Conservation (phyloP, 2,329 filamentous ascomycete genomes). For the Aspergillus sp. region DNA sequence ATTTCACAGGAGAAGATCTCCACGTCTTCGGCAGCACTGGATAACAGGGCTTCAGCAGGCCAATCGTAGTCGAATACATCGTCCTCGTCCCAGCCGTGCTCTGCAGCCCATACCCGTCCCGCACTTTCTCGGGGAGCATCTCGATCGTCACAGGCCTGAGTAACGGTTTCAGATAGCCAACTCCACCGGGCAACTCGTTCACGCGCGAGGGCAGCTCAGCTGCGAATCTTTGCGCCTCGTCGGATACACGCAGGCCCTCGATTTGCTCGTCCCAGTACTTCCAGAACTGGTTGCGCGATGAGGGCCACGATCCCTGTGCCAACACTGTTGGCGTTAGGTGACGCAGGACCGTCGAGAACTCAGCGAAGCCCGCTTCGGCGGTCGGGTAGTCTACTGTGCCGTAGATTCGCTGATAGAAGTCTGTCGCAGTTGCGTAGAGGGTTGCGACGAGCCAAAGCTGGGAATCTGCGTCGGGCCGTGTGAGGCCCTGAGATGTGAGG, state of each 20-base stretch:
- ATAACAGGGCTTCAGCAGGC: constrained; percentile 33
- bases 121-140: constrained; percentile 34
- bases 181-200: constrained; percentile 29
- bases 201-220: constrained; percentile 26
- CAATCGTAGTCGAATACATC: constrained; percentile 33
- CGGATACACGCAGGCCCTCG: constrained; percentile 27
- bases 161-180: constrained; percentile 31
- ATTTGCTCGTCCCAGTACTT: constrained; percentile 38
- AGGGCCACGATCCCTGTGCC: constrained; percentile 31
- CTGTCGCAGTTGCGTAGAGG: constrained; percentile 36
- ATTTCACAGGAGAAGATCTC: constrained; percentile 29
- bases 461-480: constrained; percentile 10
- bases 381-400: constrained; percentile 32
- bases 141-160: constrained; percentile 32
- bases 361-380: constrained; percentile 31
- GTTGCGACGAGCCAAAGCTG: constrained; percentile 38
- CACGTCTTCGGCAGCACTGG: constrained; percentile 31
- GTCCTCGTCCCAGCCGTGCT: constrained; percentile 28
- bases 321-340: constrained; percentile 19
- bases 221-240: constrained; percentile 30
- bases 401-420: constrained; percentile 39
- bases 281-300: constrained; percentile 34
- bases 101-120: constrained; percentile 34
- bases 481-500: constrained; percentile 23
- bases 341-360: constrained; percentile 29